Percentiles rank a stretch among this genome's conserved stretches.
Evolutionary conservation across 2,329 filamentous ascomycete genomes (phyloP).

Genomic region (Paracorniculantispora psalliotae): DNA sequence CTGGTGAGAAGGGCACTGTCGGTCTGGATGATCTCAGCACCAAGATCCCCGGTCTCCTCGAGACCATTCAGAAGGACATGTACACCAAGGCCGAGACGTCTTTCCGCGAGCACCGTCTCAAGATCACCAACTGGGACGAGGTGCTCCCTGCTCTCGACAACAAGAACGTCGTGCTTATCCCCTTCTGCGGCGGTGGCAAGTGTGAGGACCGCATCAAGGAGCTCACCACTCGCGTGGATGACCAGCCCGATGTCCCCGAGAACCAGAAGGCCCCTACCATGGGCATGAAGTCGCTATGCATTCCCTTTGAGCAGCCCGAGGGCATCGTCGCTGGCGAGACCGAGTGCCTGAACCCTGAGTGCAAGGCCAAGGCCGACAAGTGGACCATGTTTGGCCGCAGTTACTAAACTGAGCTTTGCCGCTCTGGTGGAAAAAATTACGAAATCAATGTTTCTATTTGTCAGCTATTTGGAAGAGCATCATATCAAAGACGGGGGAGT

Average conservation of each 20-base stretch:
- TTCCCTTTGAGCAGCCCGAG: constrained; percentile 75
- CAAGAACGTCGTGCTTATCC: constrained; percentile 91
- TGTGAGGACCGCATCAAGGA: constrained; percentile 97
- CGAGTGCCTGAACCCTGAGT: constrained; percentile 89
- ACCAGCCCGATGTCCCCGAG: constrained; percentile 49
- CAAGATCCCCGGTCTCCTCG: constrained; percentile 74
- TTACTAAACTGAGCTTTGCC: constrained; percentile 38
- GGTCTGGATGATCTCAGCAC: constrained; percentile 67
- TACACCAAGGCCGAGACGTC: constrained; percentile 68
- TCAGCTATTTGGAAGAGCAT: neutral
- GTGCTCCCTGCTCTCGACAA: constrained; percentile 85
- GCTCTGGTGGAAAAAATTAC: neutral
- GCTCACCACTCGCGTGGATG: constrained; percentile 71
- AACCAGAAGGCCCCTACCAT: constrained; percentile 52
- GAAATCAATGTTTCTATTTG: constrained; percentile 1
- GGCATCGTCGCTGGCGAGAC: constrained; percentile 75
- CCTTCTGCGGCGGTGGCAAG: constrained; percentile 73
- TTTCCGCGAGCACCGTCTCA: constrained; percentile 75
- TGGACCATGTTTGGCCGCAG: constrained; percentile 91
- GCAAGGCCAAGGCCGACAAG: constrained; percentile 67
- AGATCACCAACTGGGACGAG: constrained; percentile 82
- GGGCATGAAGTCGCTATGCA: constrained; percentile 70
- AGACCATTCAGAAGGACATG: constrained; percentile 85
- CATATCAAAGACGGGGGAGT: neutral
- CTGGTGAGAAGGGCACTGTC: constrained; percentile 75